These are phyloP conservation scores for Gnetum montanum DNA, from an alignment of 75 land plant species.

Conservation along the genomic window DNA sequence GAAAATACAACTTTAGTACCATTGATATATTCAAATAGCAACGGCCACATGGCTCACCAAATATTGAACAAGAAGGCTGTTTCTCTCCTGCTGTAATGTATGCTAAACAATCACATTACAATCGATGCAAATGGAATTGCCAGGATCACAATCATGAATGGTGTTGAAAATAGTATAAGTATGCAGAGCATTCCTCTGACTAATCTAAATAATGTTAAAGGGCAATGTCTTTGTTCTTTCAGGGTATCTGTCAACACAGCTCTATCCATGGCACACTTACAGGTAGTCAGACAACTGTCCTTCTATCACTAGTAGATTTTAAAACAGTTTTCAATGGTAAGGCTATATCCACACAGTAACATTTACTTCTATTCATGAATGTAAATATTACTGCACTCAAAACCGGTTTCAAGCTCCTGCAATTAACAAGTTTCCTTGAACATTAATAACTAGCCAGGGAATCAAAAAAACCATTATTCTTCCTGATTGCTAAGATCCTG, in stretches of 20 bases:
- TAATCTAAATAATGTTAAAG: slow-evolving; percentile 31
- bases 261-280: too few species aligned
- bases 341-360: too few species aligned
- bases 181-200: slow-evolving; percentile 49
- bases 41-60: slow-evolving; percentile 95
- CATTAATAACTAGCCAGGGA: too few species aligned
- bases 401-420: too few species aligned
- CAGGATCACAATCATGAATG: slow-evolving; percentile 55
- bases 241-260: not conserved
- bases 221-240: slow-evolving; percentile 13
- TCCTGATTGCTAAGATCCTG: too few species aligned
- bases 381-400: too few species aligned
- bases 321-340: too few species aligned
- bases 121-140: slow-evolving; percentile 35
- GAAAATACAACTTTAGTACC: slow-evolving; percentile 72
- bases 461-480: too few species aligned
- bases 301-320: too few species aligned
- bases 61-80: slow-evolving; percentile 56
- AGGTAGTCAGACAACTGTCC: too few species aligned
- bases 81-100: slow-evolving; percentile 53
- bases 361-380: too few species aligned
- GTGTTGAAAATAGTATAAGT: slow-evolving; percentile 36
- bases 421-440: too few species aligned
- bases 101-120: slow-evolving; percentile 54
- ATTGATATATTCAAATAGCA: slow-evolving; percentile 87